Percentiles rank a stretch among this genome's conserved stretches.
Evolutionary conservation across 2,329 filamentous ascomycete genomes (phyloP).

Genomic region (Fusarium penzigii): DNA sequence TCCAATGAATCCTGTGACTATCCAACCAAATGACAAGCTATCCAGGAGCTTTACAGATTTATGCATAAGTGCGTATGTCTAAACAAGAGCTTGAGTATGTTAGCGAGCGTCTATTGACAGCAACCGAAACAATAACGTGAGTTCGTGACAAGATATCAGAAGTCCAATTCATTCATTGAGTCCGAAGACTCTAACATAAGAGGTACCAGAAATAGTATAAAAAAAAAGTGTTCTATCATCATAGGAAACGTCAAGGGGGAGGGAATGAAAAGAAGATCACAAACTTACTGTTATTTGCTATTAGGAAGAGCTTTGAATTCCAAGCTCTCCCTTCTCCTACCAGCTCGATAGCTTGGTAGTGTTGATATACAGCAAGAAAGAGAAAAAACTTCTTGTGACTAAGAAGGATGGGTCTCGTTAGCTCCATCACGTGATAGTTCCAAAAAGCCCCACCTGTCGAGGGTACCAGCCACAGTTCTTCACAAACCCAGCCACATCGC

Average conservation of each 20-base stretch:
- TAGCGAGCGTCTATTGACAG: slow-evolving; percentile 16
- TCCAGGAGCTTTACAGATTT: not conserved
- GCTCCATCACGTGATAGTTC: slow-evolving; percentile 14
- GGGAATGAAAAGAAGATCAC: not conserved
- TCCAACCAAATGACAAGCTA: not conserved
- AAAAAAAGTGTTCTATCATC: slow-evolving; percentile 70
- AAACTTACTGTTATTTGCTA: slow-evolving; percentile 35
- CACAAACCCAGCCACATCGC: slow-evolving; percentile 14
- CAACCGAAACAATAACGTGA: slow-evolving; percentile 8
- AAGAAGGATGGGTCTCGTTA: slow-evolving; percentile 1
- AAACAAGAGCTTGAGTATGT: slow-evolving; percentile 12
- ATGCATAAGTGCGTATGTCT: too few relatives aligned
- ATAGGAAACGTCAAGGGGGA: slow-evolving; percentile 41
- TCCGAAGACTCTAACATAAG: slow-evolving; percentile 79
- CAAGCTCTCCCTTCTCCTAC: too few relatives aligned
- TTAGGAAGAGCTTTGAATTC: too few relatives aligned
- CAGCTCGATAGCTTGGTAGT: too few relatives aligned
- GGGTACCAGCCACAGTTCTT: not conserved
- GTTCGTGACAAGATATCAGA: slow-evolving; percentile 57
- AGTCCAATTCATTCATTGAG: slow-evolving; percentile 84
- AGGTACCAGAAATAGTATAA: slow-evolving; percentile 88
- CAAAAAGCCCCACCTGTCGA: not conserved
- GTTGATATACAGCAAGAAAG: too few relatives aligned
- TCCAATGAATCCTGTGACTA: not conserved
- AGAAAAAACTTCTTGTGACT: not conserved